Conservation (phyloP, 495 filamentous ascomycete species). For the Penicillium robsamsonii region DNA sequence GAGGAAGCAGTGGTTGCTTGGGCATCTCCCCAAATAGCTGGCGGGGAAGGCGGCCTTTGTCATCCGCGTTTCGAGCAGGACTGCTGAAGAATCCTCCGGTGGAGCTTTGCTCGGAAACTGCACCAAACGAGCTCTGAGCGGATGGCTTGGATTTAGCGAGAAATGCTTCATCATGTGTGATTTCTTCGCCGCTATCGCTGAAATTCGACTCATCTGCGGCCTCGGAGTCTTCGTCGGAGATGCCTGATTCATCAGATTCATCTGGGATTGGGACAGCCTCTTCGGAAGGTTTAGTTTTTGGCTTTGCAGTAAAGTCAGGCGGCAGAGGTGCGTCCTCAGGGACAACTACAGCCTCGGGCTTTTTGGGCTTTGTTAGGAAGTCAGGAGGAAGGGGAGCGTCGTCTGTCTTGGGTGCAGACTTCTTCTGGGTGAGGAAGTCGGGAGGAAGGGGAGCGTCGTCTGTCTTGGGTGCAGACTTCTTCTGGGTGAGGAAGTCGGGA, state of each 20-base stretch:
- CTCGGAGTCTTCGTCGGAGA: conserved; percentile 28
- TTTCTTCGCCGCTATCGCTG: conserved; percentile 38
- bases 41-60: conserved; percentile 22
- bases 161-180: conserved; percentile 56
- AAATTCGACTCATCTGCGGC: conserved; percentile 41
- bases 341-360: background rate
- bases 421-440: conserved; percentile 23
- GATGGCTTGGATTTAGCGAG: conserved; percentile 55
- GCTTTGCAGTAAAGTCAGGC: conserved; percentile 51
- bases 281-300: conserved; percentile 28
- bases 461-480: conserved; percentile 33
- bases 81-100: conserved; percentile 45
- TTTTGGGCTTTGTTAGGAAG: conserved; percentile 14
- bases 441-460: conserved; percentile 53
- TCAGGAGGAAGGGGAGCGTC: conserved; percentile 53
- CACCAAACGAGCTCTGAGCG: conserved; percentile 66
- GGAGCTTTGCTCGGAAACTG: conserved; percentile 34
- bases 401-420: conserved; percentile 32
- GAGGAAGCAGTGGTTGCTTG: conserved; percentile 55
- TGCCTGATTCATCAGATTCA: conserved; percentile 24
- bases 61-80: conserved; percentile 23
- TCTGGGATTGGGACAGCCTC: conserved; percentile 29
- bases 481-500: conserved; percentile 27
- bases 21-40: conserved; percentile 67
- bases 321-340: conserved; percentile 54